These are phyloP conservation scores for Aspergillus sp. DNA, from an alignment of 2,329 filamentous ascomycete genomes.

Conservation along the genomic window DNA sequence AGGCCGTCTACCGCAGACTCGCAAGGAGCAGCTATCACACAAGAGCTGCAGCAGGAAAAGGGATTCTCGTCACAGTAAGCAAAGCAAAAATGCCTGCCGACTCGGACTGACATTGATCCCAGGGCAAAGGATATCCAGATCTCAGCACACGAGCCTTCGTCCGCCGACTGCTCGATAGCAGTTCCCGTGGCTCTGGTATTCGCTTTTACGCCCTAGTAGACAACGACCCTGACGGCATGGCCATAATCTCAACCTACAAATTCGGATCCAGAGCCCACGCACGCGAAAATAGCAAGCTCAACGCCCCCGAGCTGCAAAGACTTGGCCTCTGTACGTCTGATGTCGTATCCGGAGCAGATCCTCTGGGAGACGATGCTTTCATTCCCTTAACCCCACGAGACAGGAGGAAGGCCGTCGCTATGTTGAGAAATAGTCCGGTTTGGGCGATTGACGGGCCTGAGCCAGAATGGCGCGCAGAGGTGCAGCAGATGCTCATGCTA, in stretches of 20 bases:
- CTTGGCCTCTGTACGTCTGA: slow-evolving; percentile 49
- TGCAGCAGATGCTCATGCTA: slow-evolving; percentile 57
- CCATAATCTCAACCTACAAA: slow-evolving; percentile 58
- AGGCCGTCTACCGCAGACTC: slow-evolving; percentile 57
- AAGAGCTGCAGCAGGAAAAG: slow-evolving; percentile 33
- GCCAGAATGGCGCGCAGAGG: slow-evolving; percentile 42
- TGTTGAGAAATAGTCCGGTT: slow-evolving; percentile 44
- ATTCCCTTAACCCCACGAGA: slow-evolving; percentile 49
- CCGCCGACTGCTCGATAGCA: slow-evolving; percentile 35
- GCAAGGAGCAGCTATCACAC: slow-evolving; percentile 43
- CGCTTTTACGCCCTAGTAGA: slow-evolving; percentile 52
- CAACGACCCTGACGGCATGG: slow-evolving; percentile 56
- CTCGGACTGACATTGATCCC: not conserved
- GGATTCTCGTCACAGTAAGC: slow-evolving; percentile 52
- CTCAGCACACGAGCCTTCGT: slow-evolving; percentile 51
- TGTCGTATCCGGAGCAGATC: slow-evolving; percentile 23
- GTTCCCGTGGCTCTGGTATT: slow-evolving; percentile 16
- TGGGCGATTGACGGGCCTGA: slow-evolving; percentile 41
- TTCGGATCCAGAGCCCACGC: slow-evolving; percentile 52
- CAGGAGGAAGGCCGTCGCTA: slow-evolving; percentile 47
- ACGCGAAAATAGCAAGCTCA: slow-evolving; percentile 46
- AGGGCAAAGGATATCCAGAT: slow-evolving; percentile 62
- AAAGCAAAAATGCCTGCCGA: not conserved
- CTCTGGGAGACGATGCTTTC: slow-evolving; percentile 18
- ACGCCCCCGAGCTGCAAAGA: slow-evolving; percentile 46